Conservation (phyloP, 352 stramenopile genomes). For the Globisporangium canariense region DNA sequence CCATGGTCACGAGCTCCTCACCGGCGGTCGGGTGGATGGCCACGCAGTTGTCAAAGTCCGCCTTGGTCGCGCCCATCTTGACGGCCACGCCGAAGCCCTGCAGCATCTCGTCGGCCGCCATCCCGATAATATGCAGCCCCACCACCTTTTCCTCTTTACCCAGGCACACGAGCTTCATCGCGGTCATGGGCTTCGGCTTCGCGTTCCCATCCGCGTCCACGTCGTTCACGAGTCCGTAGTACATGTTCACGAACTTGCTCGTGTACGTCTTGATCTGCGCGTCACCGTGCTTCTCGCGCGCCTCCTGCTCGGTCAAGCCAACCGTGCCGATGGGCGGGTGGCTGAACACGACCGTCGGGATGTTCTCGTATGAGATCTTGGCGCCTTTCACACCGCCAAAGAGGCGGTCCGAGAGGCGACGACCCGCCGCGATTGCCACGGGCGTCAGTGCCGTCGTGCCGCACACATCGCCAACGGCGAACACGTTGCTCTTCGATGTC, state of each 20-base stretch:
- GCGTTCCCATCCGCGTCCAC: constrained; percentile 27
- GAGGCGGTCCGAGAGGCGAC: constrained; percentile 80
- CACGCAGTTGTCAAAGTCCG: constrained; percentile 95
- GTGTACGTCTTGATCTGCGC: constrained; percentile 93
- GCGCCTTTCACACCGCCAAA: constrained; percentile 68
- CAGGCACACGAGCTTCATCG: constrained; percentile 94
- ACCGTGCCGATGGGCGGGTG: constrained; percentile 95
- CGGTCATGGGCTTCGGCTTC: constrained; percentile 89
- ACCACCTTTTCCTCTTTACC: constrained; percentile 92
- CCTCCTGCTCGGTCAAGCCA: constrained; percentile 91
- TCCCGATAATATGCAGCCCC: constrained; percentile 95
- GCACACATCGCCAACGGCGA: constrained; percentile 76
- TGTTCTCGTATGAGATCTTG: constrained; percentile 86
- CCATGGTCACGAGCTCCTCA: constrained; percentile 97
- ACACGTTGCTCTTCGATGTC: constrained; percentile 80
- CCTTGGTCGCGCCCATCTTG: constrained; percentile 98
- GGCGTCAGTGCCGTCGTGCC: constrained; percentile 74
- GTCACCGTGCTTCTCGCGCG: constrained; percentile 83
- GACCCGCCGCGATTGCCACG: constrained; percentile 82
- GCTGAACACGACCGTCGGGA: constrained; percentile 96
- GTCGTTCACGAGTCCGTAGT: constrained; percentile 90
- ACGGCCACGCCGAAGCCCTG: constrained; percentile 98
- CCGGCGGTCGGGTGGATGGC: constrained; percentile 95
- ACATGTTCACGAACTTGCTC: constrained; percentile 94
- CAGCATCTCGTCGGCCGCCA: constrained; percentile 96